A percentile compares a stretch with the other conserved stretches of the same genome.
Evolutionary conservation across 257 asterid genomes (phyloP).

Genomic region (Solanum lycopersicoides): DNA sequence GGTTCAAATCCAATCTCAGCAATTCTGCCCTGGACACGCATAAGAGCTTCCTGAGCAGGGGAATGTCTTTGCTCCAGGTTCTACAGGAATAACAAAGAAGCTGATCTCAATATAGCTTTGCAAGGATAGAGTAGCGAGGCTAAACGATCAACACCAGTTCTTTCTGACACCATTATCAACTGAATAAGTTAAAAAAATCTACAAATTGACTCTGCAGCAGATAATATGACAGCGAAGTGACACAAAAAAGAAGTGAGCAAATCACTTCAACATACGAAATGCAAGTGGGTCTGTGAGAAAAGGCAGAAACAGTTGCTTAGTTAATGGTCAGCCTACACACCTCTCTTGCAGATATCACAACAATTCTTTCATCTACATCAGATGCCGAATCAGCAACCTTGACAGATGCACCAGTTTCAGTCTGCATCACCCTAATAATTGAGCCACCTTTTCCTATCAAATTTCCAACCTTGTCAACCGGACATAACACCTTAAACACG

Average conservation of each 20-base stretch:
- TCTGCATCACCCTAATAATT: constrained; percentile 2
- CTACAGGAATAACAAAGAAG: neutral
- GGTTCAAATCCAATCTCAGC: constrained; percentile 18
- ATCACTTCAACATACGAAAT: neutral
- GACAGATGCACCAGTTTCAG: constrained; percentile 16
- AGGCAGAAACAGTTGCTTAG: neutral
- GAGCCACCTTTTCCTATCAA: constrained; percentile 17
- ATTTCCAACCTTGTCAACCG: constrained; percentile 12
- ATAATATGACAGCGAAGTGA: neutral
- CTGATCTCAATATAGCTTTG: neutral
- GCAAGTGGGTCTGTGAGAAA: neutral
- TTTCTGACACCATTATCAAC: neutral
- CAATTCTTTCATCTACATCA: constrained; percentile 10
- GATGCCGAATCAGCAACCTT: constrained; percentile 6
- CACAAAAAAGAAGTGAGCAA: neutral
- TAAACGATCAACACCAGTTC: neutral
- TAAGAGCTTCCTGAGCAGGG: constrained; percentile 16
- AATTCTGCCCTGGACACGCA: constrained; percentile 13
- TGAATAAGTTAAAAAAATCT: neutral
- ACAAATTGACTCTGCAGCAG: neutral
- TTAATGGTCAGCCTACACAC: neutral
- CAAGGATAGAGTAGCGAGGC: neutral
- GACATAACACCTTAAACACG: constrained; percentile 11
- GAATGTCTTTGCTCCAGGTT: constrained; percentile 14
- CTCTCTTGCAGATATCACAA: constrained; percentile 13